Evolutionary conservation across 495 filamentous ascomycete species (phyloP).

Genomic region (Daldinia grandis): DNA sequence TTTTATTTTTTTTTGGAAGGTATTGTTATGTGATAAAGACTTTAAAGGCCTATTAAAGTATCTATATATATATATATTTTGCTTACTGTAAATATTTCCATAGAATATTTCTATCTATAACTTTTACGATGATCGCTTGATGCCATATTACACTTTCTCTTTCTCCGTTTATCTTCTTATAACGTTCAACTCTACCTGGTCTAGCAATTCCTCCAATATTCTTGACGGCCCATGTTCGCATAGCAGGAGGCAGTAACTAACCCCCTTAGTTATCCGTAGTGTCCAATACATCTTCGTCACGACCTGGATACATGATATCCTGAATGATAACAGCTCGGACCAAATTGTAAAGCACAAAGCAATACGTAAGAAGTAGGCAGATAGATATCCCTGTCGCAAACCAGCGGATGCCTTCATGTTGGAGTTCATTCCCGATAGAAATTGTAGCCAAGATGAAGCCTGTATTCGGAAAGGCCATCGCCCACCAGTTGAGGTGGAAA

Average conservation of each 20-base stretch:
- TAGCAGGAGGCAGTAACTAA: not conserved
- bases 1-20: not conserved
- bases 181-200: not conserved
- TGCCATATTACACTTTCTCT: too few relatives aligned
- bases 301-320: slow-evolving; percentile 71
- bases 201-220: not conserved
- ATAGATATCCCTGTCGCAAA: slow-evolving; percentile 61
- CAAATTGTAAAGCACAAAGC: slow-evolving; percentile 62
- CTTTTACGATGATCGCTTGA: too few relatives aligned
- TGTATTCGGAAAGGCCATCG: slow-evolving; percentile 67
- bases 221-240: not conserved
- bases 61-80: too few relatives aligned
- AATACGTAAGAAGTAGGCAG: slow-evolving; percentile 62
- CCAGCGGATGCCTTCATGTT: slow-evolving; percentile 55
- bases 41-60: too few relatives aligned
- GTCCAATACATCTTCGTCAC: slow-evolving; percentile 65
- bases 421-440: slow-evolving; percentile 54
- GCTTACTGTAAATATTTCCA: too few relatives aligned
- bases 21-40: not conserved
- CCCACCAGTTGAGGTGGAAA: slow-evolving; percentile 67
- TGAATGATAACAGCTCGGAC: slow-evolving; percentile 60
- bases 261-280: slow-evolving; percentile 18
- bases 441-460: slow-evolving; percentile 64
- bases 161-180: too few relatives aligned
- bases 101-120: too few relatives aligned